Evolutionary conservation across 2,329 filamentous ascomycete genomes (phyloP).

Genomic region (Colletotrichum melonis): DNA sequence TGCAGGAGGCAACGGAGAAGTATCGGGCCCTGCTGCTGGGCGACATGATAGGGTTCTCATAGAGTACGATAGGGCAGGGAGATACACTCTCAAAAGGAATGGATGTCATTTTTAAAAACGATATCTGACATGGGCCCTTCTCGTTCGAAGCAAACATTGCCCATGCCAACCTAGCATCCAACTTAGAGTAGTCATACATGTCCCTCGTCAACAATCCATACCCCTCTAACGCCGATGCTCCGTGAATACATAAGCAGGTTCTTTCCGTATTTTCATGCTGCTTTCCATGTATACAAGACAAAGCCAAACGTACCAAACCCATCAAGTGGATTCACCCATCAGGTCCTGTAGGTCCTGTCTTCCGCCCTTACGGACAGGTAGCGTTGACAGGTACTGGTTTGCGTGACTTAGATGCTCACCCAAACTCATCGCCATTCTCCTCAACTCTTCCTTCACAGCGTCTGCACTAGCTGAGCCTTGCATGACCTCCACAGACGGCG

Average conservation of each 20-base stretch:
- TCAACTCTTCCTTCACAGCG: slow-evolving; percentile 63
- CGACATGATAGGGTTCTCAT: slow-evolving; percentile 60
- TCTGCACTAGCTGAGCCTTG: slow-evolving; percentile 63
- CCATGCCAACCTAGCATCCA: slow-evolving; percentile 2
- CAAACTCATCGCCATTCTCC: slow-evolving; percentile 61
- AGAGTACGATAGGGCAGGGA: not conserved
- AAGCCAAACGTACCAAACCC: not conserved
- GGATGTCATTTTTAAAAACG: not conserved
- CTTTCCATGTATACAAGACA: not conserved
- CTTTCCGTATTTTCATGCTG: not conserved
- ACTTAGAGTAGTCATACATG: not conserved
- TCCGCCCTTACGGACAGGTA: slow-evolving; percentile 51
- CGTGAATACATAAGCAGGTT: not conserved
- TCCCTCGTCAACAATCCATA: not conserved
- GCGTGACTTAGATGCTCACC: slow-evolving; percentile 60
- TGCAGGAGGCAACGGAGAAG: slow-evolving; percentile 84
- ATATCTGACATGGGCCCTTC: not conserved
- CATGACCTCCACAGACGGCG: slow-evolving; percentile 64
- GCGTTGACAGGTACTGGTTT: slow-evolving; percentile 55
- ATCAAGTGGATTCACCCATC: slow-evolving; percentile 16
- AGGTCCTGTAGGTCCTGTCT: slow-evolving; percentile 35
- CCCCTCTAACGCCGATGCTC: slow-evolving; percentile 9
- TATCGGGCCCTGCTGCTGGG: slow-evolving; percentile 84
- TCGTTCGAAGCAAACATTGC: not conserved
- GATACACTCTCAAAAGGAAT: not conserved